These are phyloP conservation scores for Leucoagaricus sp. DNA, from an alignment of 1,284 basidiomycete genomes.

Conservation along the genomic window DNA sequence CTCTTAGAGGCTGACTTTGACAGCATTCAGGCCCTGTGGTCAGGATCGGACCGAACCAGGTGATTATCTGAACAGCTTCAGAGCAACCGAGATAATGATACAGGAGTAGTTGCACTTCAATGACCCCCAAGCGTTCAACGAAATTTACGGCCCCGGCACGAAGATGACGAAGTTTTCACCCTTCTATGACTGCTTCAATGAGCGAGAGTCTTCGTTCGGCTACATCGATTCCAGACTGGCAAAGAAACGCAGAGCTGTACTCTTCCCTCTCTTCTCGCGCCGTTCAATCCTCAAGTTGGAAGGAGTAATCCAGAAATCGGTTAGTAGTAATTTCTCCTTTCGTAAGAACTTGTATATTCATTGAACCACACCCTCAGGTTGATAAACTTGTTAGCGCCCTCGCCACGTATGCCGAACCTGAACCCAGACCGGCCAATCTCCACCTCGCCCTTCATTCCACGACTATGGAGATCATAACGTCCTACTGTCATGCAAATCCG, in stretches of 20 bases:
- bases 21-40: constrained; percentile 29
- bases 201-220: constrained; percentile 33
- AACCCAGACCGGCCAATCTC: constrained; percentile 26
- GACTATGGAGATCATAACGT: constrained; percentile 36
- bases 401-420: constrained; percentile 21
- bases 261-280: constrained; percentile 39
- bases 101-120: constrained; percentile 35
- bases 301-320: constrained; percentile 34
- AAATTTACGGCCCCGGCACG: constrained; percentile 36
- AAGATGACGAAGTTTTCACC: constrained; percentile 32
- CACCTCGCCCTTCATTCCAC: constrained; percentile 33
- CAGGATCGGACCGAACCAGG: constrained; percentile 35
- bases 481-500: constrained; percentile 35
- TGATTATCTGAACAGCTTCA: constrained; percentile 7
- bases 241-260: constrained; percentile 31
- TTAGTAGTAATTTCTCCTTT: constrained; percentile 15
- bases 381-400: constrained; percentile 30
- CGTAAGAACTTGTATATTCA: no score
- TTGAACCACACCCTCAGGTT: no score
- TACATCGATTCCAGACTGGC: constrained; percentile 34
- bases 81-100: not conserved
- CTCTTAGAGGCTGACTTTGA: not conserved
- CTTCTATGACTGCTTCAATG: constrained; percentile 35
- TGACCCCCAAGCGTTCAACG: constrained; percentile 32
- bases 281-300: constrained; percentile 37